Evolutionary conservation across 352 stramenopile species (phyloP), one percentile per base, ranked within the genome.

Genomic region (Phytopythium delawarense): DNA sequence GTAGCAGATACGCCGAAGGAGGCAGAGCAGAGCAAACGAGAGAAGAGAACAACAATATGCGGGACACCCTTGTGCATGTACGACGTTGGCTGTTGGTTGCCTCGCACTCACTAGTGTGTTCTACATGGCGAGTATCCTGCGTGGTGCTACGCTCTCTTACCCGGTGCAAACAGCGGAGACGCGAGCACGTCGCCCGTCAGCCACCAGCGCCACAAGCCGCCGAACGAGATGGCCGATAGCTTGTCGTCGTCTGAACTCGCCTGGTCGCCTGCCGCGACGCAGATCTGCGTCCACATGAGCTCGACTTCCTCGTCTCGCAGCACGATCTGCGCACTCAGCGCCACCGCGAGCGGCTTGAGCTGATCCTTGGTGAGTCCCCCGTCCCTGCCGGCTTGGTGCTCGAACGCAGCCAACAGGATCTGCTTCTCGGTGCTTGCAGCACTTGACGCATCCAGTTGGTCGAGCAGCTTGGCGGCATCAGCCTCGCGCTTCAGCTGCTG

Each of bases 151-250:
- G 23, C 21, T n/a, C 6, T 46, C 32, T 34, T 49, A 37, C 35
- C 21, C n/a, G 13, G 2, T 49, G 53, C 8, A 4, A 59, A 35
- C 20, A 9, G 20, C n/a, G 23, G 12, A 15, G 39, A 60, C 3
- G 25, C 16, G 16, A 42, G 20, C 35, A 28, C 28, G 34, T 62
- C 42, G 16, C 88, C 79, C 0, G 67, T 74, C 32, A 82, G 57
- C 81, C 81, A 91, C 81, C 81, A 89, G 9, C 66, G 67, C 81
- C 79, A 89, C 11, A 91, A 32, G 12, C 40, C 37, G 1, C 67
- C 54, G 56, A 89, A 85, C 48, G 48, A 54, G 7, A 54, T 3
- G 23, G 23, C 20, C 46, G 5, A 34, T 1, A 16, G 7, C 9
- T 54, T 28, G 25, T 20, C 25, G 16, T 23, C 25, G 23, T 20